Evolutionary conservation across 257 asterid genomes (phyloP), one percentile per base, ranked within the genome.

Genomic region (Primulina eburnea): DNA sequence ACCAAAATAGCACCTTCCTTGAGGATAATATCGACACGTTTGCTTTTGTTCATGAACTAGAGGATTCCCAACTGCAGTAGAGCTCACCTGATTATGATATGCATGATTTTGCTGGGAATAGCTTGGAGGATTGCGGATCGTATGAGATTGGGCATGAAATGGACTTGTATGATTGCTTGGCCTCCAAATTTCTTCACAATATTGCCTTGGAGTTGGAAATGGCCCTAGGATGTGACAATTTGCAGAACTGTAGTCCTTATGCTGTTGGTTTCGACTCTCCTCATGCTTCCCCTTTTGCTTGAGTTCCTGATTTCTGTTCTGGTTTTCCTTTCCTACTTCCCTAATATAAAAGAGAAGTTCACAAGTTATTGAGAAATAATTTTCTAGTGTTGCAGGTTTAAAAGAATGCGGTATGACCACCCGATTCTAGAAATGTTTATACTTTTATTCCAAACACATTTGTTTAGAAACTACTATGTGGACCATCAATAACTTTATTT

Each of bases 1-100:
- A 58, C 95, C 96, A 81, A 67, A 92, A 40, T 77, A 24, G 67
- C 96, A 89, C 74, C 82, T 82, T 70, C 98, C 94, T 77, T 64
- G 83, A 65, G 75, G 78, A 80, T 76, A 89, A 60, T 80, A 80
- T 38, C 77, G 75, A 77, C 96, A 92, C 7, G 29, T 70, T 72
- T 75, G 79, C 73, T 55, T 72, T 33, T 43, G 75, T 63, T 60
- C 75, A 64, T 60, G 73, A 58, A 59, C 56, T 34, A 68, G 60
- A 70, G 55, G 73, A 77, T 64, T 53, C 67, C 56, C 29, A 14
- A 29, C 74, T 20, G 69, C 68, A 14, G 66, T 69, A 9, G 21
- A 11, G 26, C 29, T 33, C 78, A 58, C 64, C 55, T 35, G 68
- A 1, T 16, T 52, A 12, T 30, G 50, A 35, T 11, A 29, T 7